These are phyloP conservation scores for Puccinia brachypodii DNA, from an alignment of 1,284 basidiomycete genomes.

Conservation along the genomic window DNA sequence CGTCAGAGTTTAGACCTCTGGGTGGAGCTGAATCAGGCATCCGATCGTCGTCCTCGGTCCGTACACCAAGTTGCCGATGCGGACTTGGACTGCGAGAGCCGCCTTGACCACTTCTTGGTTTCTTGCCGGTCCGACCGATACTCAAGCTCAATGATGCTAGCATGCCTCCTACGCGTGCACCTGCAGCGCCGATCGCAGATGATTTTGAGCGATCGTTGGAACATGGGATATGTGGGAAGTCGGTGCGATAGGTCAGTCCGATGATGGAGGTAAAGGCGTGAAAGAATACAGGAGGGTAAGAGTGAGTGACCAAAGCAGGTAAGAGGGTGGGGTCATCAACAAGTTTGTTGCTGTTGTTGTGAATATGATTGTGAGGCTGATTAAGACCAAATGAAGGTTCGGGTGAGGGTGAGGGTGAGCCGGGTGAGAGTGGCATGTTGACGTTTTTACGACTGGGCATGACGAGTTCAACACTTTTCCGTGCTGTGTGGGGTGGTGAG, in stretches of 20 bases:
- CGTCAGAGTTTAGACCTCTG: constrained; percentile 83
- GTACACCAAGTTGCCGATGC: neutral
- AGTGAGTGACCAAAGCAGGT: constrained; percentile 58
- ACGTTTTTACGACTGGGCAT: constrained; percentile 58
- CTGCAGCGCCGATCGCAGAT: constrained; percentile 53
- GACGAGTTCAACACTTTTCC: constrained; percentile 3
- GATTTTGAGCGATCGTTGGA: constrained; percentile 65
- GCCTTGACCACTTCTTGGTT: constrained; percentile 59
- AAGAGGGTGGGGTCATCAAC: neutral
- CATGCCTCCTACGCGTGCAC: constrained; percentile 53
- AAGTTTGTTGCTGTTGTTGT: too few relatives aligned
- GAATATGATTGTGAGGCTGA: constrained; percentile 1
- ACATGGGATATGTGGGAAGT: constrained; percentile 78
- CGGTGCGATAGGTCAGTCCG: constrained; percentile 89
- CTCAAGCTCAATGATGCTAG: constrained; percentile 56
- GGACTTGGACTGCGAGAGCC: constrained; percentile 40
- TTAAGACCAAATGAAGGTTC: constrained; percentile 19
- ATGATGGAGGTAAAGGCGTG: constrained; percentile 83
- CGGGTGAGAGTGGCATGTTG: constrained; percentile 49
- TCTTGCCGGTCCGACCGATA: constrained; percentile 60
- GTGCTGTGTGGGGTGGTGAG: neutral
- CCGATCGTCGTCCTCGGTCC: constrained; percentile 18
- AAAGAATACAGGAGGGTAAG: constrained; percentile 80
- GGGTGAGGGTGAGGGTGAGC: constrained; percentile 13
- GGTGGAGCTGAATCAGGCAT: neutral